Conservation (phyloP, 768 basidiomycete genomes). For the Rhodosporidiobolus sp. region DNA sequence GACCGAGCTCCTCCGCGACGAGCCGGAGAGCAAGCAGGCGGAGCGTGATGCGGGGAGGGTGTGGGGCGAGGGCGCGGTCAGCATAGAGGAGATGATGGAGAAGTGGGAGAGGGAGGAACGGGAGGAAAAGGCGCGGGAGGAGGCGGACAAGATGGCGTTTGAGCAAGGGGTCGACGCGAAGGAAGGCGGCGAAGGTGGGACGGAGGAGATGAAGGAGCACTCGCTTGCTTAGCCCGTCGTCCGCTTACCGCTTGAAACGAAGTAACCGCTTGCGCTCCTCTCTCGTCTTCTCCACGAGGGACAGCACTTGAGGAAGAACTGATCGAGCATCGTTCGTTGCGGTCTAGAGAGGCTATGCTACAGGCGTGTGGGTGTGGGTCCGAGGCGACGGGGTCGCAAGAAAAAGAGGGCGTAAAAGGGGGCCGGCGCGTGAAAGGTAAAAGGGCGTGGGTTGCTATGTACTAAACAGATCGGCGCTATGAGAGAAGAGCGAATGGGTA, state of each 20-base stretch:
- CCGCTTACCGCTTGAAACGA: too few species aligned
- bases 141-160: neutral
- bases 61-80: neutral
- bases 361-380: neutral
- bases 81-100: neutral
- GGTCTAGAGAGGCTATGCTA: neutral
- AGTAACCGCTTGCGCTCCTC: too few species aligned
- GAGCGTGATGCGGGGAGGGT: neutral
- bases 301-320: too few species aligned
- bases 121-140: neutral
- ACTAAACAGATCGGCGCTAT: neutral
- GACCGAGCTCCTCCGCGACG: slow-evolving; percentile 4
- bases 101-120: neutral
- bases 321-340: too few species aligned
- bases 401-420: neutral
- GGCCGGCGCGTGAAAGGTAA: neutral
- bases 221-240: too few species aligned
- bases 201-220: too few species aligned
- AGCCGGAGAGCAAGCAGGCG: neutral
- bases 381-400: neutral
- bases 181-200: neutral
- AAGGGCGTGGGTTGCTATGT: neutral
- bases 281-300: too few species aligned
- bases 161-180: neutral
- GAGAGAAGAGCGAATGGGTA: neutral